Base-by-base conservation (phyloP, 1,284 basidiomycete genomes). In the Ustilago nuda region DNA sequence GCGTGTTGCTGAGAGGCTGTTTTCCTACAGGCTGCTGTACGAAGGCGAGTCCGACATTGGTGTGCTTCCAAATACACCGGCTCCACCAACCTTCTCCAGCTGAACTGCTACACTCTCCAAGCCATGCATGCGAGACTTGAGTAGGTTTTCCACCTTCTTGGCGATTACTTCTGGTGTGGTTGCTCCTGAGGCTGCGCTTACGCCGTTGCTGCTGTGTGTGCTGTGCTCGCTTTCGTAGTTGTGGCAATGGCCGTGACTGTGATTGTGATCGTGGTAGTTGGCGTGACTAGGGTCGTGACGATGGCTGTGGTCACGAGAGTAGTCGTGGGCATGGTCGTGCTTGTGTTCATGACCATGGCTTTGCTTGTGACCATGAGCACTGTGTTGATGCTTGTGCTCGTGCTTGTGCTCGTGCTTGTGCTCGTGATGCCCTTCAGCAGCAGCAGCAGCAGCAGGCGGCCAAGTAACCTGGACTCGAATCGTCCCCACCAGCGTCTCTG, bases 401-500 rank as follows among this genome's bases (percentile, higher is more conserved):
- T 66, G 57, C 23, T n/a, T 19, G 30, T 35, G 61, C 4, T 11
- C 33, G 15, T 50, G 53, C 36, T 37, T 55, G 15, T 41, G 19
- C 12, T 17, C n/a, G n/a, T n/a, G n/a, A 23, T 61, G 17, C n/a
- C 23, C 19, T 4, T 52, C 41, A 8, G 86, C 23, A 87, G 87
- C 17, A 91, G 82, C n/a, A 86, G 84, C 11, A 84, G 82, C n/a
- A 86, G 84, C 8, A 84, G 79, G 11, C 91, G 88, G 48, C 87
- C 87, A 72, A 89, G 88, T 30, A 8, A 78, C 62, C 50, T 78
- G 76, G 2, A 80, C 50, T 9, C 78, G 62, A 41, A 99, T 93
- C 2, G 93, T 93, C 19, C 96, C 96, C 78, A 98, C 91, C 37
- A 97, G 85, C 52, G 90, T 91, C 11, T 90, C 89, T 2, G 93